phyloP scores from a whole-genome alignment of 2,329 filamentous ascomycete species.

The Botrytis squamosa region DNA sequence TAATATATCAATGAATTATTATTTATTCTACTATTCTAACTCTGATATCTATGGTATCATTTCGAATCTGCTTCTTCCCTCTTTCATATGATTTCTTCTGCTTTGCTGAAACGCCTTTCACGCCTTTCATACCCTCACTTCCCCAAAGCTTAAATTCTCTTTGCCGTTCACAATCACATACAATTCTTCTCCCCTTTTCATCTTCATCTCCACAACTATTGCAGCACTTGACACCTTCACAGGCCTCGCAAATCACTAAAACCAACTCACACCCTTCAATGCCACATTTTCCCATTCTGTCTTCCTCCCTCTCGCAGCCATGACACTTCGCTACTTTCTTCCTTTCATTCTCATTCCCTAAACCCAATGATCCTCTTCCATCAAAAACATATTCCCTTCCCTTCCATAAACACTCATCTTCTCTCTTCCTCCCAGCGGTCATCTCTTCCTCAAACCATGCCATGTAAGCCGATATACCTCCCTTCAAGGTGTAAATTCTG shows the following conservation, averaged over 20 bases:
- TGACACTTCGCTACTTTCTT: conserved; percentile 38
- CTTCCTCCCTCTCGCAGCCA: conserved; percentile 29
- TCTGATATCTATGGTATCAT: conserved; percentile 25
- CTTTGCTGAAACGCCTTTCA: conserved; percentile 20
- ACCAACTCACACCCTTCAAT: conserved; percentile 37
- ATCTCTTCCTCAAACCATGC: conserved; percentile 40
- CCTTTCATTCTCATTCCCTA: conserved; percentile 14
- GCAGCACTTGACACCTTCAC: conserved; percentile 36
- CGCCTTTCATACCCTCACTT: conserved; percentile 21
- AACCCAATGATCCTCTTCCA: conserved; percentile 36
- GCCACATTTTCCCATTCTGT: conserved; percentile 38
- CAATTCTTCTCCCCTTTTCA: conserved; percentile 25
- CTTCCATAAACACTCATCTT: conserved; percentile 36
- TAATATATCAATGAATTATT: background rate
- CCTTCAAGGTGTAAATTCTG: conserved; percentile 36
- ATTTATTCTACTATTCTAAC: conserved; percentile 20
- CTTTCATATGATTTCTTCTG: conserved; percentile 26
- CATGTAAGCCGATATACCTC: conserved; percentile 39
- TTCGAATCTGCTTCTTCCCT: conserved; percentile 21
- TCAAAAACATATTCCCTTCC: conserved; percentile 41
- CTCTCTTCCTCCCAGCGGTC: conserved; percentile 29
- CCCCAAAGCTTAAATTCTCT: conserved; percentile 38
- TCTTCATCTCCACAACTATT: conserved; percentile 33
- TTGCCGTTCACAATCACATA: conserved; percentile 37
- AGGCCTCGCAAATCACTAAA: conserved; percentile 37